phyloP scores from a whole-genome alignment of 108 stramenopile species.

The Cyclotella baltica region DNA sequence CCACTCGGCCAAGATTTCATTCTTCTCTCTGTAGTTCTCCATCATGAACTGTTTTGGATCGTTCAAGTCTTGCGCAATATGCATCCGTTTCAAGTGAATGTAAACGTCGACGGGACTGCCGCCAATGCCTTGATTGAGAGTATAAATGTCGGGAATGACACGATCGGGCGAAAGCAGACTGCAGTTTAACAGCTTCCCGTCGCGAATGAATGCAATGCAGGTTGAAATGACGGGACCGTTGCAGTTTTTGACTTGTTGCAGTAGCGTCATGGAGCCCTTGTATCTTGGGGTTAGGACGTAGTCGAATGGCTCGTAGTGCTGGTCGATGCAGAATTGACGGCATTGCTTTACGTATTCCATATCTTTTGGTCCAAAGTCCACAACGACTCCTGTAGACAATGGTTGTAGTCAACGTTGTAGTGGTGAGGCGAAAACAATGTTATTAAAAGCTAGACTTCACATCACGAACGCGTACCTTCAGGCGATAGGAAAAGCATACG shows the following conservation, averaged over 20 bases:
- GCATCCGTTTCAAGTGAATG: slow-evolving; percentile 47
- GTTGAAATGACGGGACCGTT: slow-evolving; percentile 51
- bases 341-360: slow-evolving; percentile 48
- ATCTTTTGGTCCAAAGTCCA: slow-evolving; percentile 50
- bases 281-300: slow-evolving; percentile 60
- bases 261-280: slow-evolving; percentile 53
- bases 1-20: slow-evolving; percentile 50
- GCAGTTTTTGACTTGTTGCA: slow-evolving; percentile 35
- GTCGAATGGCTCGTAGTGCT: slow-evolving; percentile 52
- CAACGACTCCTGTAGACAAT: slow-evolving; percentile 33
- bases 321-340: slow-evolving; percentile 42
- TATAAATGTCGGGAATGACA: slow-evolving; percentile 60
- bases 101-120: slow-evolving; percentile 53
- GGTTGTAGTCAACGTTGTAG: background rate
- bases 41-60: slow-evolving; percentile 54
- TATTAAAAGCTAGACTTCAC: background rate
- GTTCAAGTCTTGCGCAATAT: slow-evolving; percentile 24
- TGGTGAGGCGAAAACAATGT: background rate
- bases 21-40: slow-evolving; percentile 56
- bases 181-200: slow-evolving; percentile 57
- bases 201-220: slow-evolving; percentile 46
- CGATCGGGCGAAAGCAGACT: slow-evolving; percentile 49
- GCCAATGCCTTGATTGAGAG: slow-evolving; percentile 45
- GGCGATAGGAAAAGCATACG: slow-evolving; percentile 58
- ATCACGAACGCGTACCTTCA: slow-evolving; percentile 33